Conservation (phyloP, 306 rosid genomes). For the Dryas drummondii region DNA sequence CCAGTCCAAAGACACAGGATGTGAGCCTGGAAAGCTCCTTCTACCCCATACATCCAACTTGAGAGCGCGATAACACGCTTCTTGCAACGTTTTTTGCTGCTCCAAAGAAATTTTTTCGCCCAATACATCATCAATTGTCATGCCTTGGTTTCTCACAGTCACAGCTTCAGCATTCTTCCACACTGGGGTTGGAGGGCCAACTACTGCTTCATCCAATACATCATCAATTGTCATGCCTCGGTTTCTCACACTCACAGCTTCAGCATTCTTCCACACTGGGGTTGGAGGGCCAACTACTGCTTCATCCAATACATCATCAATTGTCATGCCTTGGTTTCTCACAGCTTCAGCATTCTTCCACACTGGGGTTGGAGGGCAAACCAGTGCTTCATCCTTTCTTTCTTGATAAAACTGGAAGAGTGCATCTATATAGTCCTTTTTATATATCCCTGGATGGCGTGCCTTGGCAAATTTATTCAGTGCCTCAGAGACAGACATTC, state of each 20-base stretch:
- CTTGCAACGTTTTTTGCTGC: slow-evolving; percentile 78
- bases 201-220: slow-evolving; percentile 66
- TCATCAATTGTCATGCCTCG: slow-evolving; percentile 77
- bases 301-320: slow-evolving; percentile 91
- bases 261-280: slow-evolving; percentile 97
- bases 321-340: slow-evolving; percentile 57
- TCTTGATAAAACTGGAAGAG: slow-evolving; percentile 77
- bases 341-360: slow-evolving; percentile 94
- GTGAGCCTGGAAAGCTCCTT: slow-evolving; percentile 89
- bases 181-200: slow-evolving; percentile 89
- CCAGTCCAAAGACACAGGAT: slow-evolving; percentile 96
- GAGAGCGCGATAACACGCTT: slow-evolving; percentile 83
- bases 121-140: slow-evolving; percentile 94
- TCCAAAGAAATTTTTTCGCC: slow-evolving; percentile 93
- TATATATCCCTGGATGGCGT: slow-evolving; percentile 97
- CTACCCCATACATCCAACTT: slow-evolving; percentile 71
- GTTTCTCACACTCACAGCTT: slow-evolving; percentile 57
- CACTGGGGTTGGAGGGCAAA: slow-evolving; percentile 90
- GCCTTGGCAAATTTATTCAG: slow-evolving; percentile 70
- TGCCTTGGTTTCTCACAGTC: slow-evolving; percentile 32
- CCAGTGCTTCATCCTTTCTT: slow-evolving; percentile 64
- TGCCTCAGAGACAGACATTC: slow-evolving; percentile 84
- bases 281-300: slow-evolving; percentile 75
- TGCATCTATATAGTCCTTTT: slow-evolving; percentile 85
- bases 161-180: slow-evolving; percentile 94